These are phyloP conservation scores for Spergularia marina DNA, from an alignment of 148 eudicot species.

Conservation along the genomic window DNA sequence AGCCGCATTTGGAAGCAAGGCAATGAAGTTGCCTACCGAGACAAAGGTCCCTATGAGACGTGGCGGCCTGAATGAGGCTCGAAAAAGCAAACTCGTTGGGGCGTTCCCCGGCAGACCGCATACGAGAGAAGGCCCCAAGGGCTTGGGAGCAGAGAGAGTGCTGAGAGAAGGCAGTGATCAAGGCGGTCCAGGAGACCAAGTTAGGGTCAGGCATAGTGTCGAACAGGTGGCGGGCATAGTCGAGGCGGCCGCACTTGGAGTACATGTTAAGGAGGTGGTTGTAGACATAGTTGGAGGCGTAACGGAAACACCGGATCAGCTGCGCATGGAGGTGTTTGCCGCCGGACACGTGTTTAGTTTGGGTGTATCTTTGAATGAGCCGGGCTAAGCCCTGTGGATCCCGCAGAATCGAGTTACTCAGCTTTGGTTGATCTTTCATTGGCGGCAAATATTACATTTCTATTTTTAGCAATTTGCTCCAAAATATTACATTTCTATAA, in stretches of 20 bases:
- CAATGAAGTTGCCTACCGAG: slow-evolving; percentile 45
- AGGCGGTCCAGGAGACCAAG: slow-evolving; percentile 46
- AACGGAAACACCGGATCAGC: slow-evolving; percentile 21
- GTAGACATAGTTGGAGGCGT: slow-evolving; percentile 27
- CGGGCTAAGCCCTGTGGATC: slow-evolving; percentile 25
- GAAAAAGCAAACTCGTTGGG: slow-evolving; percentile 46
- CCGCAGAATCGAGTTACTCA: slow-evolving; percentile 16
- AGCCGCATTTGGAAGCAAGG: slow-evolving; percentile 43
- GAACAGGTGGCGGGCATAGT: slow-evolving; percentile 41
- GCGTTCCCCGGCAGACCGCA: slow-evolving; percentile 30
- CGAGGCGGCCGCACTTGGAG: slow-evolving; percentile 34
- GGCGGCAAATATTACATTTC: background rate
- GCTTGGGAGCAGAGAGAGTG: slow-evolving; percentile 20
- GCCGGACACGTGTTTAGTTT: slow-evolving; percentile 27
- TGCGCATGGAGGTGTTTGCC: slow-evolving; percentile 46
- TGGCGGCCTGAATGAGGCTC: slow-evolving; percentile 37
- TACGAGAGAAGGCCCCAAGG: slow-evolving; percentile 27
- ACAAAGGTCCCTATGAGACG: slow-evolving; percentile 16
- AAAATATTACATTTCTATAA: no score
- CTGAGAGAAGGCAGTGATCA: slow-evolving; percentile 41
- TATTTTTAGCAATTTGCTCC: no score
- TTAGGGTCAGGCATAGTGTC: slow-evolving; percentile 42
- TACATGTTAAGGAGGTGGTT: slow-evolving; percentile 39
- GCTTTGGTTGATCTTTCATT: slow-evolving; percentile 24
- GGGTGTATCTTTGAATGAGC: slow-evolving; percentile 31